Evolutionary conservation across 2,329 filamentous ascomycete species (phyloP).

Genomic region (Xylogone sp.): DNA sequence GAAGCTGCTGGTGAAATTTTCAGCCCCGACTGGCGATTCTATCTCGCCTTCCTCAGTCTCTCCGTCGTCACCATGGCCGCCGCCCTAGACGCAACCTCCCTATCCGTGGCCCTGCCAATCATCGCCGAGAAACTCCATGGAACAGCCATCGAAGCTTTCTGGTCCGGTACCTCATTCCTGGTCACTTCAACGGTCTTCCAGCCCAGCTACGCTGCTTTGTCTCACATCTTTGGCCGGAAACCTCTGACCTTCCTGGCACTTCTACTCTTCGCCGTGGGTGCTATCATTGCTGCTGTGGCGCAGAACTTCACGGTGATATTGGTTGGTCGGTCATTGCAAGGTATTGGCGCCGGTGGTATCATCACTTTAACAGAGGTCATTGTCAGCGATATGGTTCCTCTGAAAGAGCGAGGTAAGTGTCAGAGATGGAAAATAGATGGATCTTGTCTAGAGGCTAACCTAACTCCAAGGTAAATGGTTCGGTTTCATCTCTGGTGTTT

Average conservation of each 20-base stretch:
- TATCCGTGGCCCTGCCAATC: slow-evolving; percentile 56
- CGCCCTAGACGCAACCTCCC: slow-evolving; percentile 61
- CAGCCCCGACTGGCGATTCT: slow-evolving; percentile 10
- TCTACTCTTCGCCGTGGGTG: slow-evolving; percentile 35
- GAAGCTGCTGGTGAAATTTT: neutral
- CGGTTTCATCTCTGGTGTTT: slow-evolving; percentile 35
- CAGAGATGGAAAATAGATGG: too few species aligned
- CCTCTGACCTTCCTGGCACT: slow-evolving; percentile 20
- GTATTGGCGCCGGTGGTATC: slow-evolving; percentile 48
- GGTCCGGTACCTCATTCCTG: slow-evolving; percentile 68
- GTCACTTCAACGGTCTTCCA: slow-evolving; percentile 61
- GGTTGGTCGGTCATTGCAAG: slow-evolving; percentile 40
- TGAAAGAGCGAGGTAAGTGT: slow-evolving; percentile 36
- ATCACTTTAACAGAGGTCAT: slow-evolving; percentile 42
- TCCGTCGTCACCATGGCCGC: slow-evolving; percentile 55
- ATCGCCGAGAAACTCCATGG: slow-evolving; percentile 49
- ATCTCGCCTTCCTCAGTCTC: slow-evolving; percentile 22
- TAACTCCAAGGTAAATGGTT: slow-evolving; percentile 24
- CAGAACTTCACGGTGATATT: slow-evolving; percentile 33
- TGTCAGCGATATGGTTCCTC: slow-evolving; percentile 41
- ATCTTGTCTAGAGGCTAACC: too few species aligned
- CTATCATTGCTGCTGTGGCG: slow-evolving; percentile 33
- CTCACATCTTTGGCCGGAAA: slow-evolving; percentile 38
- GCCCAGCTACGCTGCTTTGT: slow-evolving; percentile 38
- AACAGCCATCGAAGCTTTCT: slow-evolving; percentile 61